Evolutionary conservation across 225 moss, liverwort and hornwort species (phyloP), one percentile per base, ranked within the genome.

Genomic region (Bryoerythrophyllum caledonicum): DNA sequence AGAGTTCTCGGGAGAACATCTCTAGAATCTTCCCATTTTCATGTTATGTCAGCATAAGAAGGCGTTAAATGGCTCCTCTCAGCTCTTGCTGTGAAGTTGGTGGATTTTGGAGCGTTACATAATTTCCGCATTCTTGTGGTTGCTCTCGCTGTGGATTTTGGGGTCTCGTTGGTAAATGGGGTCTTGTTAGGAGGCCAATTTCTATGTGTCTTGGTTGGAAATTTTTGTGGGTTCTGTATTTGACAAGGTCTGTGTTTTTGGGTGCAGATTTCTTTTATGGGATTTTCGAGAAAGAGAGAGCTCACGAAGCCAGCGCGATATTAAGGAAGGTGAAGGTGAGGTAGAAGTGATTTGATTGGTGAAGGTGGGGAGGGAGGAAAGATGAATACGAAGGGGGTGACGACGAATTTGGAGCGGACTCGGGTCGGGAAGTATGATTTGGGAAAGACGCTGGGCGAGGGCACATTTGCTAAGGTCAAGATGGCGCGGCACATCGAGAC

Each of bases 381-480:
- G 4, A 85, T 85, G 85, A 79, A 8, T 76, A 58, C 73, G 0
- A 78, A 74, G 55, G 65, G n/a, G 20, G 28, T 60, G 68, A 74
- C 20, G 34, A 60, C 75, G 53, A 78, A 54, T 43, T 69, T 80
- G 35, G 80, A 85, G 56, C 85, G 85, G 15, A 88, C 85, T 4
- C 76, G 88, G 23, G 85, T 88, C 23, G 88, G 88, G 40, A 88
- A 88, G 9, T 88, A 85, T 71, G 85, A 88, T 57, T 79, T 88
- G 6, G 88, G 88, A 4, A 82, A 81, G 70, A 85, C 88, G 5
- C 41, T 88, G 70, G 88, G 88, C 10, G 88, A 88, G 77, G 88
- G 88, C 10, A 88, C 88, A 63, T 88, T 88, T 68, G 88, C 88
- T 23, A 88, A 88, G 74, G 88, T 88, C 6, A 88, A 88, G 67